Evolutionary conservation across 176 grass and related monocot species (phyloP).

Genomic region (Carex myosuroides): DNA sequence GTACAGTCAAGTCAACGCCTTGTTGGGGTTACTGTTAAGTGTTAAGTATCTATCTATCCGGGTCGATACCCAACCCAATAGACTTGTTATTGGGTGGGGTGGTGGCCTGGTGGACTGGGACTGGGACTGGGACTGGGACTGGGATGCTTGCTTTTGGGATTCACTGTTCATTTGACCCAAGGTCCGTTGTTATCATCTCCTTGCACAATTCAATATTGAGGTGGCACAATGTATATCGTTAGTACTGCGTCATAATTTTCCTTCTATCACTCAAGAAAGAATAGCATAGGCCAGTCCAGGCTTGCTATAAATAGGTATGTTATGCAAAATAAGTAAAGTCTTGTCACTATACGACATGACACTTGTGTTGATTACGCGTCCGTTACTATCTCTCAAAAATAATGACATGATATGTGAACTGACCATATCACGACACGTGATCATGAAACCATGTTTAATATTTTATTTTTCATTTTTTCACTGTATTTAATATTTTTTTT

Average conservation of each 20-base stretch:
- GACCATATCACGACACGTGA: no score
- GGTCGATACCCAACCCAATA: not conserved
- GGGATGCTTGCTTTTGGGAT: conserved; percentile 3
- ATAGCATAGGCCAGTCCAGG: no score
- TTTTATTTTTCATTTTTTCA: no score
- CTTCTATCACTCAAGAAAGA: not conserved
- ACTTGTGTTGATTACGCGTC: no score
- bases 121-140: not conserved
- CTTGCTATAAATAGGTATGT: no score
- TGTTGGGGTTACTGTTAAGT: not conserved
- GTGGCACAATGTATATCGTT: not conserved
- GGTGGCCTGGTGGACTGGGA: not conserved
- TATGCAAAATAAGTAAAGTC: no score
- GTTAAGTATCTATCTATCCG: not conserved
- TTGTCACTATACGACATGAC: no score
- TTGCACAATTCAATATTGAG: not conserved
- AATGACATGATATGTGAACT: no score
- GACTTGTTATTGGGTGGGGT: not conserved
- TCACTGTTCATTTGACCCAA: conserved; percentile 9
- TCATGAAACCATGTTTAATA: no score
- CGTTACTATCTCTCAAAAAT: no score
- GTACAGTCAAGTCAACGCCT: not conserved
- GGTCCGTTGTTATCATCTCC: not conserved
- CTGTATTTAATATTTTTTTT: no score
- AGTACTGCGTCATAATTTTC: not conserved